phyloP scores from a whole-genome alignment of 352 stramenopile species.

The Phytophthora hibernalis region DNA sequence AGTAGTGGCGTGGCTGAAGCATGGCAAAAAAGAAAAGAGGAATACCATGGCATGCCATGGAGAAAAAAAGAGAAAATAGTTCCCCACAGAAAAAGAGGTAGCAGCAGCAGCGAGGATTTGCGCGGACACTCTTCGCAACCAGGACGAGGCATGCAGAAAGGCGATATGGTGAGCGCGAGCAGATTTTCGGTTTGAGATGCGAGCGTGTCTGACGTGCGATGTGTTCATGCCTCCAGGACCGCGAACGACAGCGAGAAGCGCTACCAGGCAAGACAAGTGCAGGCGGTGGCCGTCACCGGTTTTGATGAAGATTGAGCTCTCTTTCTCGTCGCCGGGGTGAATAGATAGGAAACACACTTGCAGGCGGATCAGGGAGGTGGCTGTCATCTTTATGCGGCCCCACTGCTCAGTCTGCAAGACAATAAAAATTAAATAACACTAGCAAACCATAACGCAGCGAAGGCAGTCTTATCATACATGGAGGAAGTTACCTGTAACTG shows the following conservation, averaged over 20 bases:
- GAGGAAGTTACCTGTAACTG: background rate
- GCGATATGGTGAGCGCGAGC: conserved; percentile 17
- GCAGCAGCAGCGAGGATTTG: conserved; percentile 32
- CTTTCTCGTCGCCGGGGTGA: conserved; percentile 25
- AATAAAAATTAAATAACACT: conserved; percentile 50
- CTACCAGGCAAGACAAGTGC: conserved; percentile 9
- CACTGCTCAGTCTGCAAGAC: conserved; percentile 24
- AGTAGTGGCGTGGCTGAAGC: conserved; percentile 36
- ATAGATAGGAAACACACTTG: conserved; percentile 53
- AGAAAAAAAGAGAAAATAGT: conserved; percentile 42
- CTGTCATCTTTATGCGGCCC: conserved; percentile 12
- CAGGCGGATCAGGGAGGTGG: conserved; percentile 11
- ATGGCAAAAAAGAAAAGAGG: conserved; percentile 50
- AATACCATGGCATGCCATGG: conserved; percentile 36
- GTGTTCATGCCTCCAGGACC: conserved; percentile 24
- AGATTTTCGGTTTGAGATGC: conserved; percentile 25
- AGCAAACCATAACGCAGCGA: conserved; percentile 31
- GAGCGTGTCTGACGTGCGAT: conserved; percentile 24
- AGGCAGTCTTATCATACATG: conserved; percentile 12
- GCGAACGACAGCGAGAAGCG: conserved; percentile 25
- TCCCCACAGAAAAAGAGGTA: conserved; percentile 41
- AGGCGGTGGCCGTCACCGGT: conserved; percentile 15
- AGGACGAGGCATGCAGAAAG: conserved; percentile 21
- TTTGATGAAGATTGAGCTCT: conserved; percentile 20
- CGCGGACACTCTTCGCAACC: conserved; percentile 24